Conservation (phyloP, 2,329 filamentous ascomycete genomes). For the Setomelanomma holmii region DNA sequence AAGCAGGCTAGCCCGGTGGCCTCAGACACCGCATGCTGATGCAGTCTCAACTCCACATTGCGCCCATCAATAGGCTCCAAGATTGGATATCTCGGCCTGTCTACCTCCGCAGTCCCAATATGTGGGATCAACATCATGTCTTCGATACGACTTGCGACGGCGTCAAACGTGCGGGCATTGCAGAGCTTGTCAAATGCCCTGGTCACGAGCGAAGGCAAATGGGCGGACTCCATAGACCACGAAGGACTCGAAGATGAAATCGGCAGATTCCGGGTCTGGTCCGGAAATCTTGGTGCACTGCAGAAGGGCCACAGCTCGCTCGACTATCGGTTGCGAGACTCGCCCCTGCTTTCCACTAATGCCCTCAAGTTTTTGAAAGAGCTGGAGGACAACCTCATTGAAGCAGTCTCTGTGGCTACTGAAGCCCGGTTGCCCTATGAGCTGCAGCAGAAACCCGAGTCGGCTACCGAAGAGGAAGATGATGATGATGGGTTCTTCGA, state of each 20-base stretch:
- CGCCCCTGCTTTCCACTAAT: slow-evolving; percentile 42
- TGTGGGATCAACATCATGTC: slow-evolving; percentile 21
- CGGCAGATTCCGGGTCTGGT: slow-evolving; percentile 47
- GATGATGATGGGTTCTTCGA: slow-evolving; percentile 38
- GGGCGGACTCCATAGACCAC: slow-evolving; percentile 26
- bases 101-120: slow-evolving; percentile 8
- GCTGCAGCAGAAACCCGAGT: slow-evolving; percentile 25
- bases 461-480: slow-evolving; percentile 21
- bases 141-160: slow-evolving; percentile 39
- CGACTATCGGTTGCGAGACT: slow-evolving; percentile 48
- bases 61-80: slow-evolving; percentile 6
- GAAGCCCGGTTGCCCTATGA: slow-evolving; percentile 44
- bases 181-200: slow-evolving; percentile 32
- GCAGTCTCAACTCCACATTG: background rate
- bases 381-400: slow-evolving; percentile 37
- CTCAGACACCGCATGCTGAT: slow-evolving; percentile 6
- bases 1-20: slow-evolving; percentile 9
- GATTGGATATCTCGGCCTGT: slow-evolving; percentile 3
- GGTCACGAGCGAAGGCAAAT: slow-evolving; percentile 14
- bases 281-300: slow-evolving; percentile 44
- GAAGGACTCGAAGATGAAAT: slow-evolving; percentile 46
- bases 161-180: slow-evolving; percentile 40
- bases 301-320: slow-evolving; percentile 48
- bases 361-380: slow-evolving; percentile 43
- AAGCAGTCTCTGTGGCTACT: slow-evolving; percentile 36